Conservation (phyloP, 768 basidiomycete genomes). For the Naematelia aurantialba region DNA sequence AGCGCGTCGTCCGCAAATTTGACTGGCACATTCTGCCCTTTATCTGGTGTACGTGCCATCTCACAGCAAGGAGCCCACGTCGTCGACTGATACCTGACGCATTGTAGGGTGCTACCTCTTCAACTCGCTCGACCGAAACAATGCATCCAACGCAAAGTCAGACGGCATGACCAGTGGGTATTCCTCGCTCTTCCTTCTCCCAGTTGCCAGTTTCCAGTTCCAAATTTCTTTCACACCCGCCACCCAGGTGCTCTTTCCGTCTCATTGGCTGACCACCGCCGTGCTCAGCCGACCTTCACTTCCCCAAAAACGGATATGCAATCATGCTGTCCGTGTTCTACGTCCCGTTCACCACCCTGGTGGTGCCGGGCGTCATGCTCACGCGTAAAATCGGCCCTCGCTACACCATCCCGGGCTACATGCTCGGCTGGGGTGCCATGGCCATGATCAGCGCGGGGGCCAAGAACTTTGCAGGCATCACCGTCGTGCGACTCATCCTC, state of each 20-base stretch:
- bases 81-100: not conserved
- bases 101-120: slow-evolving; percentile 12
- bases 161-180: slow-evolving; percentile 26
- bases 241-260: too few relatives aligned
- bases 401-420: slow-evolving; percentile 26
- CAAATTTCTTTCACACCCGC: too few relatives aligned
- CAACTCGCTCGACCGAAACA: slow-evolving; percentile 18
- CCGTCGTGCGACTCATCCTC: slow-evolving; percentile 22
- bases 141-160: slow-evolving; percentile 28
- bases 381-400: slow-evolving; percentile 28
- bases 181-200: not conserved
- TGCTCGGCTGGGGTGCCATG: slow-evolving; percentile 29
- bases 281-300: slow-evolving; percentile 21
- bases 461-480: slow-evolving; percentile 20
- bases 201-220: too few relatives aligned
- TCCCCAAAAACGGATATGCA: slow-evolving; percentile 24
- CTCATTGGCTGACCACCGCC: not conserved
- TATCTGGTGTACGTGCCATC: slow-evolving; percentile 1
- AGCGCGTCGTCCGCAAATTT: slow-evolving; percentile 9
- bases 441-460: slow-evolving; percentile 26
- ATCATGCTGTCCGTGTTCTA: slow-evolving; percentile 28
- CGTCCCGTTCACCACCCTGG: slow-evolving; percentile 19
- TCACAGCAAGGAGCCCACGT: not conserved
- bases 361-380: slow-evolving; percentile 24
- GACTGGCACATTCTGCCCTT: slow-evolving; percentile 12